Evolutionary conservation across 257 asterid genomes (phyloP).

Genomic region (Osmanthus fragrans): DNA sequence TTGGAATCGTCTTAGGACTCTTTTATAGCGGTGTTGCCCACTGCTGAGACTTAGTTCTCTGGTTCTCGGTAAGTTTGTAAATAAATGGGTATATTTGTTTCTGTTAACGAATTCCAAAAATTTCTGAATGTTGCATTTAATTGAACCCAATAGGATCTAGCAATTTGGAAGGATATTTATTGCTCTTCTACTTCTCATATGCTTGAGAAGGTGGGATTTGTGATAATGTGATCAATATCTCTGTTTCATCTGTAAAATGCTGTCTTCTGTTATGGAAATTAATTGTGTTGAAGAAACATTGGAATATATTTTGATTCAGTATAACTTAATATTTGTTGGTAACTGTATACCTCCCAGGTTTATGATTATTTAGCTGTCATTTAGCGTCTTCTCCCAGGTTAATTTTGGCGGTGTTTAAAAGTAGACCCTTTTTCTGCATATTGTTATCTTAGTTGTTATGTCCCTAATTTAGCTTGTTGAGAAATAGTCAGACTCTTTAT

Average conservation of each 20-base stretch:
- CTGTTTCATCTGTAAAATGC: not conserved
- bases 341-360: too few relatives aligned
- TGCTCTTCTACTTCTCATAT: constrained; percentile 1
- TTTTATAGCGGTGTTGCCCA: too few relatives aligned
- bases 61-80: constrained; percentile 16
- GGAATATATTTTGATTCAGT: not conserved
- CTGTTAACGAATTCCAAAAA: not conserved
- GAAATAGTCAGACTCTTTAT: too few relatives aligned
- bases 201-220: not conserved
- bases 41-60: not conserved
- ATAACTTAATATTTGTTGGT: too few relatives aligned
- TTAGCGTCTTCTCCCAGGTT: too few relatives aligned
- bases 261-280: not conserved
- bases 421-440: too few relatives aligned
- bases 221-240: not conserved
- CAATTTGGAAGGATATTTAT: not conserved
- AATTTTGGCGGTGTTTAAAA: too few relatives aligned
- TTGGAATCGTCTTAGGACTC: too few relatives aligned
- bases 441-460: too few relatives aligned
- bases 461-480: too few relatives aligned
- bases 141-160: not conserved
- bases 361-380: too few relatives aligned
- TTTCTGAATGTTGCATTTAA: not conserved
- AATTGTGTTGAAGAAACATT: not conserved
- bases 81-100: constrained; percentile 20